Evolutionary conservation across 2,329 filamentous ascomycete species (phyloP), one percentile per base, ranked within the genome.

Genomic region (Xylaria sp.): DNA sequence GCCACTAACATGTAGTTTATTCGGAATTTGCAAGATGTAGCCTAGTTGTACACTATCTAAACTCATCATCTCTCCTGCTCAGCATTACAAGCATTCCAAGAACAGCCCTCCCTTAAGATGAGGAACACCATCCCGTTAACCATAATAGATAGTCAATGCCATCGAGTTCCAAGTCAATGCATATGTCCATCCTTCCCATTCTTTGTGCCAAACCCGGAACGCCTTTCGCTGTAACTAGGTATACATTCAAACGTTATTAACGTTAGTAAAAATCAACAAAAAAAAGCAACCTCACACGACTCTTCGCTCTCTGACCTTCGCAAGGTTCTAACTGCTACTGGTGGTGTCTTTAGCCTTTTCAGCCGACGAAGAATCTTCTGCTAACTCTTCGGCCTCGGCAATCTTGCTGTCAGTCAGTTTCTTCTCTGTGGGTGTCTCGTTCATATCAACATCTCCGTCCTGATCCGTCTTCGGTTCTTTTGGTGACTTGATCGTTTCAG

Each of bases 381-480:
- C 18, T 25, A 51, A 25, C 33, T 74, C 66, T 55, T 74, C 75
- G 8, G 71, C 65, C 41, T 72, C 73, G 20, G 51, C 46, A 1
- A 54, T 59, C 13, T 71, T 64, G 28, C 71, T 71, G 6, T 84
- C 82, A 49, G 83, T 82, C 39, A 80, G 79, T 66, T 83, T 82
- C 55, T 83, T 67, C 9, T 76, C 73, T 1, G 69, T 36, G 4
- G 78, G 76, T 2, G 81, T 71, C 52, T 83, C 84, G 2, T 78
- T 79, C 85, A 88, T 88, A 10, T 85, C 84, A 7, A 87, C 80
- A 73, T 88, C 85, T 13, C 85, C 85, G 66, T 87, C 85, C 1
- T 76, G 78, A 36, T 88, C 85, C 4, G 82, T 76, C 41, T 80
- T 80, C 4, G 74, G 65, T 20, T 78, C 77, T 46, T 79, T 70